A percentile compares a stretch with the other conserved stretches of the same genome.
phyloP scores from a whole-genome alignment of 2,329 filamentous ascomycete species.

The Penicillium brevicompactum region DNA sequence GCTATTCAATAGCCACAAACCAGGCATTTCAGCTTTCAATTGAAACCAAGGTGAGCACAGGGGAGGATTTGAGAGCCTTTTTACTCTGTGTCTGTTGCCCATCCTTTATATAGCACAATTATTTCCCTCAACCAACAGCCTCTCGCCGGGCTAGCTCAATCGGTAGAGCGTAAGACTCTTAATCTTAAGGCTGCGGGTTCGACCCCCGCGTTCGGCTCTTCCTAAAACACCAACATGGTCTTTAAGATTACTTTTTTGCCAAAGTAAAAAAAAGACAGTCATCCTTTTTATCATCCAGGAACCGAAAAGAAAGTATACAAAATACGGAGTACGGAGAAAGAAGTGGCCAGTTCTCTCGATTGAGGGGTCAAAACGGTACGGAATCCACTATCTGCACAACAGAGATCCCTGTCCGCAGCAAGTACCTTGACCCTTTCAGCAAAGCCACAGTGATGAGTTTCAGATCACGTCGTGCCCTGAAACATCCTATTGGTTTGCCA shows the following conservation, averaged over 20 bases:
- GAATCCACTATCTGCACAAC: conserved; percentile 10
- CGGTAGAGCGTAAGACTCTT: conserved; percentile 41
- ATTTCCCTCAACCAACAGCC: not conserved
- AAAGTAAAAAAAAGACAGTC: no score
- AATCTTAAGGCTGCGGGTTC: conserved; percentile 44
- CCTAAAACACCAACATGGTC: conserved; percentile 18
- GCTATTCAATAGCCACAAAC: no score
- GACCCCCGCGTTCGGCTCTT: conserved; percentile 46
- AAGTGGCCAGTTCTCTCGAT: no score
- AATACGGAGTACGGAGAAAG: no score
- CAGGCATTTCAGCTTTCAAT: no score
- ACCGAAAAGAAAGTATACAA: no score
- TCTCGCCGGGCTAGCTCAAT: conserved; percentile 51
- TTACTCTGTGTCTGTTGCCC: no score
- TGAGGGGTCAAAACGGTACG: not conserved
- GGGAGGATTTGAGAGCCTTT: no score
- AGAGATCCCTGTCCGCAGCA: conserved; percentile 4
- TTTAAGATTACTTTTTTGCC: conserved; percentile 14
- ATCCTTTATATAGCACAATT: not conserved
- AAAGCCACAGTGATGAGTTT: conserved; percentile 10
- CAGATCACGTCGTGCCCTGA: not conserved
- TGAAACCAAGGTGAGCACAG: no score
- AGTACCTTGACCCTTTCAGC: not conserved
- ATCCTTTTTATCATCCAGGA: conserved; percentile 9
- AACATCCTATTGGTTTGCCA: conserved; percentile 2